Evolutionary conservation across 208 protist genomes (phyloP), one percentile per base, ranked within the genome.

Genomic region (Porcisia deanei): DNA sequence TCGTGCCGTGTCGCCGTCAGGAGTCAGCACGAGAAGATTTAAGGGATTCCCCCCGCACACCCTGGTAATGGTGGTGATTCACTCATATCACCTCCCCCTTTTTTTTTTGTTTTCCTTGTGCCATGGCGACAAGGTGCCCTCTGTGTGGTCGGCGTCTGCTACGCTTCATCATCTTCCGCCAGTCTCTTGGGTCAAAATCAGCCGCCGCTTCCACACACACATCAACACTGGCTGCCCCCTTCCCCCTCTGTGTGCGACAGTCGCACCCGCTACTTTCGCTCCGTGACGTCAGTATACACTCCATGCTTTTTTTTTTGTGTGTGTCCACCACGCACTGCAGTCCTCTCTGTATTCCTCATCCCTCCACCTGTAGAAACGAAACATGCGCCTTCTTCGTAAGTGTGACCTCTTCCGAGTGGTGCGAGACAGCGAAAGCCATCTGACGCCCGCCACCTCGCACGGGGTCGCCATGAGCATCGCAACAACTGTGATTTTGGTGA

Each of bases 391-490:
- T 4, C 45, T 86, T 0, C 75, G 76, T 69, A 72, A 75, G 57
- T 74, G 83, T 43, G 84, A 88, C 45, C 65, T 88, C 41, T 88
- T 88, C 66, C 80, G 84, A 30, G 77, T 81, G 18, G 73, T 88
- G 45, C 84, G 85, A 77, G 84, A 88, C 59, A 77, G 52, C 22
- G 83, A 87, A 59, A 83, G 74, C 37, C 80, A 83, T 53, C 77
- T 88, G 30, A 78, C 76, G 1, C 76, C 80, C 1, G 68, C 80
- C 57, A 88, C 76, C 8, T 25, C 65, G 16, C 63, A 81, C 45
- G 83, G 83, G 9, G 78, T 73, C 22, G 74, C 58, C 7, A 64
- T 76, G 20, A 84, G 71, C 39, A 66, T 81, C 2, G 59, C 65
- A 47, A 86, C 79, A 3, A 52, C 75, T 9, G 49, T 60, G 9